A percentile compares a stretch with the other conserved stretches of the same genome.
Evolutionary conservation across 768 basidiomycete genomes (phyloP).

Genomic region (Boletus huronensis): DNA sequence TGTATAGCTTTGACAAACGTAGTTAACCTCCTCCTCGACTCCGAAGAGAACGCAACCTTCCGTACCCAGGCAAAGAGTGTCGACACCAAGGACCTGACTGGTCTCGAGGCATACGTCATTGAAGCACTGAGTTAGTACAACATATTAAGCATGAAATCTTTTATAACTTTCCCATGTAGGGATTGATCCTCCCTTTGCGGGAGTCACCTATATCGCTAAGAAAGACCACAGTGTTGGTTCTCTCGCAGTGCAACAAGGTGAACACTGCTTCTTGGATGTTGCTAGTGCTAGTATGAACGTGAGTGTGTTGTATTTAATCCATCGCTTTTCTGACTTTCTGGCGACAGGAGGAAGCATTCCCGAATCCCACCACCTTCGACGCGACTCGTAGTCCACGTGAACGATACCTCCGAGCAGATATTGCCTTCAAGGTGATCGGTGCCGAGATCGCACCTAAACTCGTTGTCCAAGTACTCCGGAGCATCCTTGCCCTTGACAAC

Average conservation of each 20-base stretch:
- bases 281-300: slow-evolving; percentile 56
- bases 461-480: slow-evolving; percentile 59
- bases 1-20: slow-evolving; percentile 58
- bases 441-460: slow-evolving; percentile 56
- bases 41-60: slow-evolving; percentile 40
- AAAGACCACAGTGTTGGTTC: slow-evolving; percentile 44
- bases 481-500: slow-evolving; percentile 54
- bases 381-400: slow-evolving; percentile 41
- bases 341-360: slow-evolving; percentile 49
- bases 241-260: slow-evolving; percentile 41
- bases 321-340: neutral
- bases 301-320: slow-evolving; percentile 22
- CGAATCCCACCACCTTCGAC: slow-evolving; percentile 44
- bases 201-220: slow-evolving; percentile 56
- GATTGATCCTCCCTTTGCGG: slow-evolving; percentile 68
- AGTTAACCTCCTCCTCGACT: slow-evolving; percentile 60
- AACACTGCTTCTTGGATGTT: slow-evolving; percentile 62
- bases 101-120: slow-evolving; percentile 53
- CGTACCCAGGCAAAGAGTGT: slow-evolving; percentile 30
- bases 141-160: neutral
- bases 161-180: slow-evolving; percentile 39
- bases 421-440: slow-evolving; percentile 47
- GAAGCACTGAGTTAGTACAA: slow-evolving; percentile 67
- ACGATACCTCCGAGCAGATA: slow-evolving; percentile 48
- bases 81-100: slow-evolving; percentile 34